Conservation (phyloP, 192 early-diverging fungal species). For the Spizellomyces punctatus region DNA sequence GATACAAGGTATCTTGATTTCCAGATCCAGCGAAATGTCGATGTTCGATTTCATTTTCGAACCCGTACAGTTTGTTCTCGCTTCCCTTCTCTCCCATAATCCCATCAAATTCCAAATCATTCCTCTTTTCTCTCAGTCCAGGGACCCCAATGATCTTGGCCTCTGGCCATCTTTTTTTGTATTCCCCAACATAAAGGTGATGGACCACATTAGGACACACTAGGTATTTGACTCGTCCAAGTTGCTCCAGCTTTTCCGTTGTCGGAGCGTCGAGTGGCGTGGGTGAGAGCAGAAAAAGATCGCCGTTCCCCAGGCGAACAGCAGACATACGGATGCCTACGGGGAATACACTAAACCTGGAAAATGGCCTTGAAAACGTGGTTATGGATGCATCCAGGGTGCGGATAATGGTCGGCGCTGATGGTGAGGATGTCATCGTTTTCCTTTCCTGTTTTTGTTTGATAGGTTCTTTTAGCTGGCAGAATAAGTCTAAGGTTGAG, state of each 20-base stretch:
- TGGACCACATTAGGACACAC: constrained; percentile 30
- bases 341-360: constrained; percentile 5
- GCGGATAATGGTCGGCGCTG: constrained; percentile 12
- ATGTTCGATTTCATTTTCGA: constrained; percentile 21
- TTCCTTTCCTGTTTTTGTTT: no score
- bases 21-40: constrained; percentile 11
- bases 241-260: constrained; percentile 3
- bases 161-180: constrained; percentile 20
- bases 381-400: constrained; percentile 1
- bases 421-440: neutral
- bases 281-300: constrained; percentile 10
- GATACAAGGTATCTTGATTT: constrained; percentile 26
- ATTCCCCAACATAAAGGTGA: constrained; percentile 21
- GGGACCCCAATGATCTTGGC: constrained; percentile 26
- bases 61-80: constrained; percentile 2
- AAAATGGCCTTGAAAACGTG: constrained; percentile 21
- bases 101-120: constrained; percentile 6
- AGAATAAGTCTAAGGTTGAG: no score
- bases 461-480: no score
- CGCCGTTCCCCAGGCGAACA: constrained; percentile 9
- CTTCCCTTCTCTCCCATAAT: constrained; percentile 8
- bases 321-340: constrained; percentile 30
- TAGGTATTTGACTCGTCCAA: constrained; percentile 7
- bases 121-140: constrained; percentile 22
- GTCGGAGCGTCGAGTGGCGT: constrained; percentile 17